Conservation (phyloP, 2,329 filamentous ascomycete genomes). For the Cercospora citrullina region DNA sequence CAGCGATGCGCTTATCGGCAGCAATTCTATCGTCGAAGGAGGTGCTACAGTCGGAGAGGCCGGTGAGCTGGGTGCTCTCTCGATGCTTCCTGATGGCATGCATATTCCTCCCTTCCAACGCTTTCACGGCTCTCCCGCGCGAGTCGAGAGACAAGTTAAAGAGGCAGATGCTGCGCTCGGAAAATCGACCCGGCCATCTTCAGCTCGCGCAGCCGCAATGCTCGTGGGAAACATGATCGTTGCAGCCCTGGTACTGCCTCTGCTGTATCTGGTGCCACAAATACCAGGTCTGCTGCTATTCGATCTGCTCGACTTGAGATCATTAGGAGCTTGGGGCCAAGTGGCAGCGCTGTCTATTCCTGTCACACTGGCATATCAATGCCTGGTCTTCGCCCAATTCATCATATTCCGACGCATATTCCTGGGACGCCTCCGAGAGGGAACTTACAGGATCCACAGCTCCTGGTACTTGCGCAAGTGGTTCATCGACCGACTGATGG, state of each 20-base stretch:
- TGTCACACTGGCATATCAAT: conserved; percentile 28
- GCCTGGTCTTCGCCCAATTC: conserved; percentile 27
- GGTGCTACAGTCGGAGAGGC: conserved; percentile 29
- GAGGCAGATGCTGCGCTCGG: conserved; percentile 15
- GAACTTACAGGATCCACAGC: conserved; percentile 28
- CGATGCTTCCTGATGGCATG: conserved; percentile 31
- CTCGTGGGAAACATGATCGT: conserved; percentile 20
- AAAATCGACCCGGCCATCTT: conserved; percentile 21
- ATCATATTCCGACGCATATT: conserved; percentile 25
- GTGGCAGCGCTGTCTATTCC: conserved; percentile 27
- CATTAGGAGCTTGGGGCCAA: conserved; percentile 25
- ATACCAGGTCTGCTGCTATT: conserved; percentile 29
- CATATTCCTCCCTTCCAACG: conserved; percentile 23
- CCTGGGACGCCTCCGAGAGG: conserved; percentile 25
- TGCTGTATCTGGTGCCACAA: conserved; percentile 27
- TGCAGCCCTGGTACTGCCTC: conserved; percentile 22
- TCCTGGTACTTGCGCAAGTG: conserved; percentile 29
- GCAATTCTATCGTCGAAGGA: conserved; percentile 30
- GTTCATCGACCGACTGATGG: conserved; percentile 31
- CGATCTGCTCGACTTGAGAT: conserved; percentile 22
- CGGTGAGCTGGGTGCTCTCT: conserved; percentile 29
- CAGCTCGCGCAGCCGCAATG: conserved; percentile 22
- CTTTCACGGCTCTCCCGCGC: conserved; percentile 30
- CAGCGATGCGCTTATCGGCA: conserved; percentile 25
- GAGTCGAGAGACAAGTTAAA: conserved; percentile 24